Conservation (phyloP, 2,329 filamentous ascomycete genomes). For the Dryadomyces quercus-mongolicae region DNA sequence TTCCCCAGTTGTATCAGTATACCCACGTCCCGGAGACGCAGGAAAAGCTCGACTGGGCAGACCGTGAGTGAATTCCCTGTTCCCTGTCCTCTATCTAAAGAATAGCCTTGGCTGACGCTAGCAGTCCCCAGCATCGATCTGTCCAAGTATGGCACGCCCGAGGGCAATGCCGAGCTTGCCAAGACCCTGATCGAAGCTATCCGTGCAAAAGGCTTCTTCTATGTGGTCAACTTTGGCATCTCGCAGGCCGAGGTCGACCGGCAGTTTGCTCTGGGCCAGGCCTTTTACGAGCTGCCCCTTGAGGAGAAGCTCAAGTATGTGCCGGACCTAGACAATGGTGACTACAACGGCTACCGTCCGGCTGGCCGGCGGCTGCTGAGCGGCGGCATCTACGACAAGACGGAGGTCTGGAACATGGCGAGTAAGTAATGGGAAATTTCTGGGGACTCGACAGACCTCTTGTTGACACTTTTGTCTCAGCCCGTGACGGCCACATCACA, state of each 20-base stretch:
- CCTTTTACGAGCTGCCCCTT: slow-evolving; percentile 33
- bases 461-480: too few species aligned
- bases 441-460: too few species aligned
- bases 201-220: slow-evolving; percentile 33
- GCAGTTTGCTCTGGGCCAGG: slow-evolving; percentile 43
- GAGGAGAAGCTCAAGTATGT: slow-evolving; percentile 42
- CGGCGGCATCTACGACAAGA: slow-evolving; percentile 34
- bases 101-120: background rate
- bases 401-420: slow-evolving; percentile 48
- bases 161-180: slow-evolving; percentile 20
- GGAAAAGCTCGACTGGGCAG: slow-evolving; percentile 5
- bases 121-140: slow-evolving; percentile 17
- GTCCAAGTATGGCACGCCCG: slow-evolving; percentile 18
- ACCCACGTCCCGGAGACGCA: slow-evolving; percentile 7
- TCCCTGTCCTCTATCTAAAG: background rate
- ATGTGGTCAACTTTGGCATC: slow-evolving; percentile 45
- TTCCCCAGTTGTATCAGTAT: slow-evolving; percentile 1
- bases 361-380: slow-evolving; percentile 20
- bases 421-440: slow-evolving; percentile 38
- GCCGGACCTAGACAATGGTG: slow-evolving; percentile 29
- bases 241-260: slow-evolving; percentile 40
- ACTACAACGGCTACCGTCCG: slow-evolving; percentile 39
- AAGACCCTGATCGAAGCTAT: slow-evolving; percentile 30
- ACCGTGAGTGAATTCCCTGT: background rate
- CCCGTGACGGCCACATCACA: slow-evolving; percentile 24